Evolutionary conservation across 148 eudicot genomes (phyloP), one percentile per base, ranked within the genome.

Genomic region (Silene conica): DNA sequence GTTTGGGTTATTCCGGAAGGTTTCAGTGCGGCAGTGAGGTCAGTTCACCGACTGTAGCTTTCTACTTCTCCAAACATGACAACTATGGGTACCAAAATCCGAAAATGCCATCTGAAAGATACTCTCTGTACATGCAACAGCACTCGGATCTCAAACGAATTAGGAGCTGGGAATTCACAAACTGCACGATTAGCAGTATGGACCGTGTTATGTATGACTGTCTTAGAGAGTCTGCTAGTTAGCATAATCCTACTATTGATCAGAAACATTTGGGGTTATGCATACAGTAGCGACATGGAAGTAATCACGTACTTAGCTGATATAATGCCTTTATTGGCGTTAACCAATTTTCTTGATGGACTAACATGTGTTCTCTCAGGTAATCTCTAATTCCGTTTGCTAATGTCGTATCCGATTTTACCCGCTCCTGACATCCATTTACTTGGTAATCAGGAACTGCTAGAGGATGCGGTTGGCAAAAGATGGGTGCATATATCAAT

Each of bases 1-100:
- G 86, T 89, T 26, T 89, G 91, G 91, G 90, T 87, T 90, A 87
- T 92, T 67, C 93, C 98, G 0, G 85, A 76, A 48, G 98, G 98
- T 72, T 87, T 93, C n/a, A 83, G 98, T 55, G 83, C 84, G 73
- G 88, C 93, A 46, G 90, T 89, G 22, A 90, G 96, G 98, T 92
- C 6, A 69, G 80, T 65, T n/a, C 52, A 48, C 15, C 14, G 14
- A 21, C n/a, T n/a, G n/a, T n/a, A n/a, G n/a, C n/a, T n/a, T n/a
- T n/a, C n/a, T n/a, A n/a, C n/a, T n/a, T n/a, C n/a, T n/a, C n/a
- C n/a, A n/a, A n/a, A 55, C 66, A 14, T 2, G 8, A 25, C 12
- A 6, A 13, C 14, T n/a, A 54, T 28, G 22, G 21, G n/a, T 38
- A 13, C 60, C 22, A 22, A 62, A 20, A 59, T 66, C 23, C n/a